Evolutionary conservation across 345 rosid species (phyloP), one percentile per base, ranked within the genome.

Genomic region (Xanthoceras sorbifolium): DNA sequence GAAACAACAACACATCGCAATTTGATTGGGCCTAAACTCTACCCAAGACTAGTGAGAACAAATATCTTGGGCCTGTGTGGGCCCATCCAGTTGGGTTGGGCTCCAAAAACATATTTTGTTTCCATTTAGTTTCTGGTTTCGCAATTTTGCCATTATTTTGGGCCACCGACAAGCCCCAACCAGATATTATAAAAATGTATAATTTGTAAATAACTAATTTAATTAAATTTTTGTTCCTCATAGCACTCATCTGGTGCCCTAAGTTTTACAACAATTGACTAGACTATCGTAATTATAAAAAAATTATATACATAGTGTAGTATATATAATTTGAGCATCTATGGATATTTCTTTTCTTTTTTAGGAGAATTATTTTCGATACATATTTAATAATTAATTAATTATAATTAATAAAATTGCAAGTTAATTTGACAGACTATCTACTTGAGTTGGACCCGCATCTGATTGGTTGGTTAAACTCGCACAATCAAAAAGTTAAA

Each of bases 401-500:
- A 38, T 8, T 10, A 9, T 38, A 1, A 10, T 8, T 38, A 6
- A 6, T 8, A 1, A 38, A 38, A 10, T 7, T 8, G 42, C 9
- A 8, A 38, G 42, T 38, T 52, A 6, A n/a, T 55, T 57, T 36
- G 65, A 72, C 65, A 29, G 66, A 72, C 75, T 17, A 72, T 1
- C 75, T 8, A 4, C 11, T 11, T 17, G 52, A 57, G 52, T 8
- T 62, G 63, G 65, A 38, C 23, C 38, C 54, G 23, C 66, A 25
- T 25, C 50, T 5, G 17, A 32, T 71, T 6, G 31, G 38, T 36
- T 31, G 18, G 25, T 50, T 10, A 17, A 20, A 57, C 25, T 57
- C 28, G 62, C 62, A 8, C 28, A 57, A 57, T 57, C 62, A 69
- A 29, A 1, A 4, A 9, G n/a, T n/a, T 17, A 14, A 26, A 20